Evolutionary conservation across 345 rosid genomes (phyloP), one percentile per base, ranked within the genome.

Genomic region (Capsella bursapastoris): DNA sequence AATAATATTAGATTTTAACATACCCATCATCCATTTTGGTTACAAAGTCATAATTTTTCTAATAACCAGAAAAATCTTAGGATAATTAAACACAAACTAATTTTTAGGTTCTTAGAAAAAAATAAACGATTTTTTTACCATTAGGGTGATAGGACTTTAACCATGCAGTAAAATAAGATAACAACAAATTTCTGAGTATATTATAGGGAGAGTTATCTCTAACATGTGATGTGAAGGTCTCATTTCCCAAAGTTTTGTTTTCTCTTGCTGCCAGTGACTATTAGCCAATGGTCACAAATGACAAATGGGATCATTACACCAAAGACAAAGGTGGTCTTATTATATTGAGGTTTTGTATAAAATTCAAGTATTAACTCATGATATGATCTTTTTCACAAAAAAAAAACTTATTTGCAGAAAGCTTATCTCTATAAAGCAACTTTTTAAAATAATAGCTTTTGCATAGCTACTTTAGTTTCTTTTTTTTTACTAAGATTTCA

Each of bases 371-470:
- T 43, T 6, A 29, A 62, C 43, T 40, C 52, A 16, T 7, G 34
- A n/a, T 38, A 62, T 8, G 12, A 44, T 22, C 9, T 31, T 13
- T 13, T 18, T 57, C 27, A 31, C 55, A 44, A 25, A 45, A 27
- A 28, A 55, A 18, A 28, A 25, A 13, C 0, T 7, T 16, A 48
- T 66, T 57, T 57, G 78, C 59, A 74, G 72, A 74, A 66, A 74
- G 72, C 52, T 37, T 66, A 49, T 57, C 72, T 44, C 70, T 74
- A 66, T 57, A 74, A 73, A 74, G 72, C 25, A 6, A 37, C 78
- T 57, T 74, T 14, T 14, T 0, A 7, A 25, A 34, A 25, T n/a
- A 41, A 35, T 47, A 57, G 65, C 59, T 72, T 64, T 64, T 43
- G 35, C 15, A 52, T 40, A 40, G 12, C 13, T 9, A 40, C 43